Evolutionary conservation across 768 basidiomycete genomes (phyloP).

Genomic region (Trametes punicea): DNA sequence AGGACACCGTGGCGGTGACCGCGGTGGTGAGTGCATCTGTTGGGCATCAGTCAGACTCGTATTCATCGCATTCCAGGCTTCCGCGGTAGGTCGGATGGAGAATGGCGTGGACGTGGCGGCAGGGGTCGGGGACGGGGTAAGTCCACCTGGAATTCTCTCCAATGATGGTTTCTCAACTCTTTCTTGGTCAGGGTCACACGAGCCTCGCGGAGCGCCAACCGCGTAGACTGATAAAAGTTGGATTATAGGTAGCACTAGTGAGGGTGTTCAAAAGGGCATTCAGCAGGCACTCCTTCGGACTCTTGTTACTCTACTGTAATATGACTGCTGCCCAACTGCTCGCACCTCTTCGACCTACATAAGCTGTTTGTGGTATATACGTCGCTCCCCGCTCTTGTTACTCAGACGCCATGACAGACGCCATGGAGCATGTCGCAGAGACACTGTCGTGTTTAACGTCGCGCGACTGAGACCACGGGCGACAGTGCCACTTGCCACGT

Average conservation of each 20-base stretch:
- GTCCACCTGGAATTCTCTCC: background rate
- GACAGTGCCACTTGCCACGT: slow-evolving; percentile 8
- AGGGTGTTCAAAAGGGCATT: slow-evolving; percentile 5
- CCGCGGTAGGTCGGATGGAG: slow-evolving; percentile 27
- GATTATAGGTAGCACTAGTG: background rate
- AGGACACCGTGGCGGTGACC: slow-evolving; percentile 21
- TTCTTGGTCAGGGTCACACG: slow-evolving; percentile 19
- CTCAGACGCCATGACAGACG: background rate
- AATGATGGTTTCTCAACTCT: background rate
- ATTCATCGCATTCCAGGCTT: slow-evolving; percentile 15
- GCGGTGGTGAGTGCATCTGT: slow-evolving; percentile 9
- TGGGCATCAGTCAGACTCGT: background rate
- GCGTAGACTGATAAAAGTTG: background rate
- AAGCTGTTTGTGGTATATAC: slow-evolving; percentile 1
- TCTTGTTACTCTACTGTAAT: background rate
- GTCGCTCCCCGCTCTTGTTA: background rate
- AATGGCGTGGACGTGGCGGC: slow-evolving; percentile 32
- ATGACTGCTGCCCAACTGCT: slow-evolving; percentile 8
- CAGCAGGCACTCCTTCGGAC: slow-evolving; percentile 3
- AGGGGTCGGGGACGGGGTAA: slow-evolving; percentile 32
- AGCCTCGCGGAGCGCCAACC: slow-evolving; percentile 20
- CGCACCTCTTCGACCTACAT: background rate
- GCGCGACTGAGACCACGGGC: no score
- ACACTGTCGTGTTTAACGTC: no score
- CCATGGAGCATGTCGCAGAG: no score